phyloP scores from a whole-genome alignment of 805 yeast genomes.

The Candida patagonica region DNA sequence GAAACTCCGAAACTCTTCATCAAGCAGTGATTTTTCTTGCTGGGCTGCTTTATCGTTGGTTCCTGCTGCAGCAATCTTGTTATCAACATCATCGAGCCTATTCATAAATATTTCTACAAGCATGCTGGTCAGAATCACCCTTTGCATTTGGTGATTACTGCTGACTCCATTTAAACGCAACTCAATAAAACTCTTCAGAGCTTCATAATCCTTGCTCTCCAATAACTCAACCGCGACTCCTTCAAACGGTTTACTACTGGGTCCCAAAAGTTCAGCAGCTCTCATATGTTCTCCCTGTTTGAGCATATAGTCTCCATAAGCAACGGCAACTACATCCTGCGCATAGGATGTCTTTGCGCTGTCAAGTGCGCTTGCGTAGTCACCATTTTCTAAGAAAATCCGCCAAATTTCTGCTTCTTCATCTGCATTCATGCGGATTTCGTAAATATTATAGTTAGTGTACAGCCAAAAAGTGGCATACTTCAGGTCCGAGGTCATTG shows the following conservation, averaged over 20 bases:
- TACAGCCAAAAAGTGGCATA: slow-evolving; percentile 68
- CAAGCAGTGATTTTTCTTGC: neutral
- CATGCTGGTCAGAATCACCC: slow-evolving; percentile 54
- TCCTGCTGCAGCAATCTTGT: slow-evolving; percentile 21
- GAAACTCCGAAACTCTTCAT: slow-evolving; percentile 38
- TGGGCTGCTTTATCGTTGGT: neutral
- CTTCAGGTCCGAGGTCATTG: slow-evolving; percentile 41
- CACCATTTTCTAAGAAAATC: slow-evolving; percentile 38
- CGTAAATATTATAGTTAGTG: slow-evolving; percentile 53
- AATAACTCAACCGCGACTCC: slow-evolving; percentile 51
- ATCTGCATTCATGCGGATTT: slow-evolving; percentile 50
- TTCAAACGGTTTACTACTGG: slow-evolving; percentile 59
- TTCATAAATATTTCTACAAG: slow-evolving; percentile 50
- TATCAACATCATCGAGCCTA: slow-evolving; percentile 35
- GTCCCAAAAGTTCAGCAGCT: slow-evolving; percentile 51
- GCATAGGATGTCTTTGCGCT: slow-evolving; percentile 27
- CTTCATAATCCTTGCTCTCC: slow-evolving; percentile 33
- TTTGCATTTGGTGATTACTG: slow-evolving; percentile 32
- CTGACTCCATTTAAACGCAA: slow-evolving; percentile 30
- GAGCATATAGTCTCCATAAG: slow-evolving; percentile 45
- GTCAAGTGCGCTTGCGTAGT: slow-evolving; percentile 58
- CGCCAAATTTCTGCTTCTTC: slow-evolving; percentile 75
- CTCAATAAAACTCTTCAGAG: slow-evolving; percentile 39
- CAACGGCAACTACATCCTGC: slow-evolving; percentile 40
- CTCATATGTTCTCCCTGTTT: slow-evolving; percentile 20